phyloP scores from a whole-genome alignment of 192 early-diverging fungal genomes.

The Backusella tarrabulga region DNA sequence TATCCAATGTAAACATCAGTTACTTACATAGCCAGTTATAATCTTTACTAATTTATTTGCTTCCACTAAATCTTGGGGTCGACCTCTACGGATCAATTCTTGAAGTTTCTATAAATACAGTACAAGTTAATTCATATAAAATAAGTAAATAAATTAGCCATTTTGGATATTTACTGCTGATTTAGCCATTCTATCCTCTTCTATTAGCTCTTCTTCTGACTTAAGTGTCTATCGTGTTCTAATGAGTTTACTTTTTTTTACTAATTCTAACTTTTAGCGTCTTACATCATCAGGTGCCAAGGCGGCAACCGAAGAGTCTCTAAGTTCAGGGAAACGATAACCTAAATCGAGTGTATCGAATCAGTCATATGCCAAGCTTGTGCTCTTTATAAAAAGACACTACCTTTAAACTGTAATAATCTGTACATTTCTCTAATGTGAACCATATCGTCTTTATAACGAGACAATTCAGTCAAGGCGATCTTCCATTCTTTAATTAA shows the following conservation, averaged over 20 bases:
- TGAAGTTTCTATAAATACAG: constrained; percentile 79
- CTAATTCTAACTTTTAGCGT: background rate
- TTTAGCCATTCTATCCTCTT: constrained; percentile 85
- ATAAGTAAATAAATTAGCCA: background rate
- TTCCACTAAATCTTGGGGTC: constrained; percentile 88
- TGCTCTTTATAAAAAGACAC: background rate
- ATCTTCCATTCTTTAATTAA: constrained; percentile 94
- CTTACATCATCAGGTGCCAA: constrained; percentile 52
- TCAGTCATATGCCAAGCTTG: background rate
- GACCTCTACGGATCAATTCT: constrained; percentile 90
- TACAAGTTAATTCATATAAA: background rate
- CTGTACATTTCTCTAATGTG: constrained; percentile 96
- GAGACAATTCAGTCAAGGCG: constrained; percentile 79
- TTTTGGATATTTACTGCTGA: constrained; percentile 56
- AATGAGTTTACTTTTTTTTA: background rate
- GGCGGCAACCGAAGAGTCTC: constrained; percentile 56
- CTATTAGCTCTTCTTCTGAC: constrained; percentile 90
- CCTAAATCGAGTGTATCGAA: constrained; percentile 36
- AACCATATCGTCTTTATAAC: constrained; percentile 90
- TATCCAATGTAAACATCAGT: background rate
- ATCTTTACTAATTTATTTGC: constrained; percentile 98
- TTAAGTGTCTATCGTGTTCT: constrained; percentile 60
- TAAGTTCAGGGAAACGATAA: constrained; percentile 71
- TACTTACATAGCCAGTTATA: constrained; percentile 90
- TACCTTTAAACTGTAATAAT: constrained; percentile 84